phyloP scores from a whole-genome alignment of 202 grass and related monocot genomes.

The Panicum virgatum region DNA sequence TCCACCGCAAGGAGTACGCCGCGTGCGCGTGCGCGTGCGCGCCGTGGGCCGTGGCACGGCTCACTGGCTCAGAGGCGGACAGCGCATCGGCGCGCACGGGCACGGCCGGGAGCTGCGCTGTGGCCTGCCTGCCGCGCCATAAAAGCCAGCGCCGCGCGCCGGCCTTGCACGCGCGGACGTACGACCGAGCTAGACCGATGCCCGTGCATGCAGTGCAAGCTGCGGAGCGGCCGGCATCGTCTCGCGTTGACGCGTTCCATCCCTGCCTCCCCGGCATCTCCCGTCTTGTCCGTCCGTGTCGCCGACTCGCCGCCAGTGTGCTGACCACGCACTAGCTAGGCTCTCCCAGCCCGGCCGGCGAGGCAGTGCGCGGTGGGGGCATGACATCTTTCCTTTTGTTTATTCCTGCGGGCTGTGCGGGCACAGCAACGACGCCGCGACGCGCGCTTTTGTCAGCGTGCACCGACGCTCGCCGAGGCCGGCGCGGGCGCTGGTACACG shows the following conservation, averaged over 20 bases:
- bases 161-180: too few relatives aligned
- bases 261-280: too few relatives aligned
- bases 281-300: constrained; percentile 31
- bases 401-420: constrained; percentile 31
- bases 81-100: not conserved
- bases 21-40: too few relatives aligned
- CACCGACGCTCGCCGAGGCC: not conserved
- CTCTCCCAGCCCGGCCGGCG: not conserved
- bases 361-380: not conserved
- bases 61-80: not conserved
- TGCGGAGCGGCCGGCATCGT: too few relatives aligned
- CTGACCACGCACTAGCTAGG: not conserved
- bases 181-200: too few relatives aligned
- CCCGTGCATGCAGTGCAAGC: too few relatives aligned
- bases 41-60: not conserved
- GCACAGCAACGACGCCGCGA: not conserved
- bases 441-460: constrained; percentile 5
- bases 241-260: too few relatives aligned
- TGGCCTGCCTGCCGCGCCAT: not conserved
- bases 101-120: not conserved
- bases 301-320: not conserved
- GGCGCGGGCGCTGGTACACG: not conserved
- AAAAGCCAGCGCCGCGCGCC: not conserved
- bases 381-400: not conserved
- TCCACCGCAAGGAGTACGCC: not conserved